Evolutionary conservation across 257 asterid species (phyloP), one percentile per base, ranked within the genome.

Genomic region (Solanum pimpinellifolium): DNA sequence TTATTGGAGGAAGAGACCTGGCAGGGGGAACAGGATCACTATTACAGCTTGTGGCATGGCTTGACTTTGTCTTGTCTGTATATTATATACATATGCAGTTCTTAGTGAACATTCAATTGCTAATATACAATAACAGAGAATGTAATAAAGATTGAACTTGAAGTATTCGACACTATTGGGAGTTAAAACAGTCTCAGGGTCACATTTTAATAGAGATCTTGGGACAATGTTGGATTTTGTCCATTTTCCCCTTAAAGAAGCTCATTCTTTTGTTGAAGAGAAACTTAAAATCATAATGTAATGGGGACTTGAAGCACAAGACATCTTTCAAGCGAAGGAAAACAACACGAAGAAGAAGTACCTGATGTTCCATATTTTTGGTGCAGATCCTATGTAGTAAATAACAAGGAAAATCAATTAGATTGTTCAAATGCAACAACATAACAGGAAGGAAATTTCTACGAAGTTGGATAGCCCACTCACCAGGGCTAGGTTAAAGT

Each of bases 401-500:
- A 86, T 69, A 25, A 23, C 44, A 42, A 87, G 88, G 20, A 81
- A 46, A 18, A 59, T 74, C 37, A 74, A 89, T 86, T 86, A 87
- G 87, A 73, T 52, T 44, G 21, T 65, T 85, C 27, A 25, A 78
- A 65, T 68, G 31, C 42, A 52, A 72, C 21, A 76, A 68, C 49
- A 14, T 56, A 89, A 33, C 52, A 86, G 66, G 88, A 46, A 76
- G 77, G 77, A 56, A 42, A 77, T 10, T 31, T 81, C 49, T 37
- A 60, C 65, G 14, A 47, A 77, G 37, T 12, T 70, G 49, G 76
- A 85, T 46, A 89, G 13, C 7, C 75, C 44, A 88, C 98, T 93
- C 92, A 97, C 99, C 95, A 94, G 86, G 85, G 98, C 99, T 88
- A 97, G 98, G 89, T 97, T 97, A 90, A 97, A 97, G 93, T 97